Base-by-base conservation (phyloP, 2,329 filamentous ascomycete genomes). In the Drechslerella dactyloides region DNA sequence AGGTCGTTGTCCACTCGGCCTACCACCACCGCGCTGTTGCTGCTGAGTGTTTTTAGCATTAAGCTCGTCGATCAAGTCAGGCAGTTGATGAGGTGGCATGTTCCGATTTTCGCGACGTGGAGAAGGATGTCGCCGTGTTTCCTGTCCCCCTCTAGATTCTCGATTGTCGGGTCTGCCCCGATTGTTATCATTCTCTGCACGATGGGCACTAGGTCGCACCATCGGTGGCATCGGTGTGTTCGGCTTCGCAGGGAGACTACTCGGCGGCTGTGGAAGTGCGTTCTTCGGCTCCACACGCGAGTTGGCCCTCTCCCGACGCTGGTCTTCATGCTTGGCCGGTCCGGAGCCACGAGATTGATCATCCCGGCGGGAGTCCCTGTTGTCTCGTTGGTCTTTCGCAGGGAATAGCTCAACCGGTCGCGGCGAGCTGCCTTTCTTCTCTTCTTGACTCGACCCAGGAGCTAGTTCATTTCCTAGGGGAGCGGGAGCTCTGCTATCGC, bases 141-240 rank as follows among this genome's bases (percentile, higher is more conserved):
- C 61, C 30, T 24, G 46, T n/a, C n/a, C n/a, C 5, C 4, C 1
- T 60, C 63, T 58, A 10, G 50, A 35, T 15, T 63, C 62, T 7
- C 62, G 56, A 21, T 35, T 62, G 13, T 73, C 69, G 30, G 56
- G 63, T 53, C 69, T 56, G 7, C 56, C 62, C 40, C 62, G 27
- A 8, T 33, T 53, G n/a, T 33, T 73, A 17, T 68, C 69, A 17
- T 61, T 37, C 17, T 73, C 63, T 11, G 69, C 33, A 30, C 62
- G 69, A 37, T 68, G 69, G 8, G 56, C 57, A 30, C 68, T 51
- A n/a, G 60, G 68, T 7, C 68, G 54, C 30, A 60, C 60, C 13
- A 72, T 72, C 1, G 68, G 68, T 13, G 68, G 68, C 60, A 72
- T 72, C 5, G 68, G 68, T 1, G 56, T 72, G 24, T 72, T 72